Evolutionary conservation across 192 early-diverging fungal genomes (phyloP).

Genomic region (Coemansia erecta): DNA sequence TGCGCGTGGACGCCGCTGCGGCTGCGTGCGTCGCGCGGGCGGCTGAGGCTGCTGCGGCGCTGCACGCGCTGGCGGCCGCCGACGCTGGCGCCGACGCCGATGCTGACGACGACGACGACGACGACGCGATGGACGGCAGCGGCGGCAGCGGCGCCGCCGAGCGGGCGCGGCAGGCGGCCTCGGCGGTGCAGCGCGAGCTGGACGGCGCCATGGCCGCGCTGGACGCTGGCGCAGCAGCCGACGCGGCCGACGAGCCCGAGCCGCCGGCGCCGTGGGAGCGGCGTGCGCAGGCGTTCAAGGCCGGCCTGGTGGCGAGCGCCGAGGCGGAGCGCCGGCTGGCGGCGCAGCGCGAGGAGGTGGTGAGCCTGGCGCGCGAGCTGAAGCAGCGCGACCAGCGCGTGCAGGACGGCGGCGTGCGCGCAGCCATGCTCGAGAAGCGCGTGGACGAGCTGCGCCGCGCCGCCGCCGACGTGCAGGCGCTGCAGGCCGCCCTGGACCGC

Average conservation of each 20-base stretch:
- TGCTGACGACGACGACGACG: too few species aligned
- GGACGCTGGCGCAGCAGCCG: conserved; percentile 3
- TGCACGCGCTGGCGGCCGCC: conserved; percentile 10
- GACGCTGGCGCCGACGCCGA: too few species aligned
- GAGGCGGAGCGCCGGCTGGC: conserved; percentile 77
- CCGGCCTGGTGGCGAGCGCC: conserved; percentile 73
- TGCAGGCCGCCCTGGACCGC: conserved; percentile 62
- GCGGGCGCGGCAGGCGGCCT: conserved; percentile 7
- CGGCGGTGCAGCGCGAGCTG: conserved; percentile 12
- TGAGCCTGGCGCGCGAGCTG: conserved; percentile 73
- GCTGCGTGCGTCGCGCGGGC: conserved; percentile 24
- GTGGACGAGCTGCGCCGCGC: conserved; percentile 67
- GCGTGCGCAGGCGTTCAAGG: conserved; percentile 78
- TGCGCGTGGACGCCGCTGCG: conserved; percentile 29
- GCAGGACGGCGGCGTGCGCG: conserved; percentile 71
- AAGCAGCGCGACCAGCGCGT: conserved; percentile 79
- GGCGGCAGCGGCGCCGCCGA: conserved; percentile 4
- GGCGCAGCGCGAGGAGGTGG: conserved; percentile 73
- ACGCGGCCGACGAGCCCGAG: conserved; percentile 6
- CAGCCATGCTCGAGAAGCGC: conserved; percentile 81
- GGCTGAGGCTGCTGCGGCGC: conserved; percentile 29
- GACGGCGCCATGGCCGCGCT: conserved; percentile 28
- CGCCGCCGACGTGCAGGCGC: conserved; percentile 57
- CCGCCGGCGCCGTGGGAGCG: conserved; percentile 73
- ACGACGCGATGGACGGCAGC: conserved; percentile 14